Evolutionary conservation across 139 green algal species (phyloP).

Genomic region (Zygnema cylindricum): DNA sequence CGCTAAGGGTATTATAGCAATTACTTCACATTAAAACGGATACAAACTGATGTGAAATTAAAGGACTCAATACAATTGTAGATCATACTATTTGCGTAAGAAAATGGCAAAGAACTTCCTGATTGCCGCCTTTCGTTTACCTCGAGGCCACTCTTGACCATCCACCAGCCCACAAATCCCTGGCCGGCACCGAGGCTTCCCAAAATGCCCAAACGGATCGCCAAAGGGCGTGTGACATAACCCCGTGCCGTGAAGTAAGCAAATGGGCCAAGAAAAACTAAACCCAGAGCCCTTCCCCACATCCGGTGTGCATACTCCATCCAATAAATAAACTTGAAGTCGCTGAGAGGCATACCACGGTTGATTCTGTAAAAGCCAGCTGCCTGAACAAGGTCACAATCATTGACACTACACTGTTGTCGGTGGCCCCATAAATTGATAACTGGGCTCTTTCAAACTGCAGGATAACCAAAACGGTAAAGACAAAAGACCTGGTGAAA

Average conservation of each 20-base stretch:
- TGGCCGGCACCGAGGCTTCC: conserved; percentile 89
- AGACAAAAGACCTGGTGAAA: too few relatives aligned
- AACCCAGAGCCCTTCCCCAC: conserved; percentile 82
- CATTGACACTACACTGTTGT: too few relatives aligned
- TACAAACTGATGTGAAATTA: too few relatives aligned
- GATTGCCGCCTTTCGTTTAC: too few relatives aligned
- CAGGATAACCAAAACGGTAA: too few relatives aligned
- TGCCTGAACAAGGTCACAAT: not conserved
- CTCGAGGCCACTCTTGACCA: conserved; percentile 81
- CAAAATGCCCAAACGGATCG: conserved; percentile 80
- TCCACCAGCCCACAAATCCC: conserved; percentile 99
- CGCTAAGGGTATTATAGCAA: too few relatives aligned
- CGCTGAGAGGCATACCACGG: conserved; percentile 86
- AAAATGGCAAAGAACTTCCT: too few relatives aligned
- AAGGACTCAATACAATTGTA: too few relatives aligned
- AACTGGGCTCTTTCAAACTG: too few relatives aligned
- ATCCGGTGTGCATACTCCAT: conserved; percentile 98
- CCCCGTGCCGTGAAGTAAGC: conserved; percentile 79
- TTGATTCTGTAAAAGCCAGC: conserved; percentile 76
- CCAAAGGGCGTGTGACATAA: conserved; percentile 78
- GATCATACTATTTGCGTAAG: too few relatives aligned
- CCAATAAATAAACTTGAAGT: conserved; percentile 99
- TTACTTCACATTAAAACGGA: too few relatives aligned
- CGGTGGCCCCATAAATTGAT: too few relatives aligned
- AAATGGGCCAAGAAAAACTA: conserved; percentile 84